These are phyloP conservation scores for Aspergillus leporis DNA, from an alignment of 495 filamentous ascomycete genomes.

Conservation along the genomic window DNA sequence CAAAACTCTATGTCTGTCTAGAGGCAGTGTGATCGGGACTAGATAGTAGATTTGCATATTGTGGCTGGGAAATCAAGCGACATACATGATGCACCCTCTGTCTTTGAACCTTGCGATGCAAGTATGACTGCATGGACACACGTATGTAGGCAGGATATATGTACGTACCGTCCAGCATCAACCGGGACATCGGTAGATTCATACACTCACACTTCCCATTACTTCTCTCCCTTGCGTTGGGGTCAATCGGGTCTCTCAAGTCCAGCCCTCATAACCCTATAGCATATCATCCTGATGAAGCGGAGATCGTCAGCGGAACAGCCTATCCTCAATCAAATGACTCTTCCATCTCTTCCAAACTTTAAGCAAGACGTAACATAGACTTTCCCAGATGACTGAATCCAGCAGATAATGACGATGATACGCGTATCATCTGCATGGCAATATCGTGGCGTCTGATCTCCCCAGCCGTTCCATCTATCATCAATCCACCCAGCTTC, in stretches of 20 bases:
- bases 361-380: background rate
- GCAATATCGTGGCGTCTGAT: conserved; percentile 11
- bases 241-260: background rate
- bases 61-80: background rate
- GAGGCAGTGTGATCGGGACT: background rate
- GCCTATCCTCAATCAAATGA: background rate
- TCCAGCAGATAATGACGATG: background rate
- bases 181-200: background rate
- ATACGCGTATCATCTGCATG: conserved; percentile 12
- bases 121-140: background rate
- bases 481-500: background rate
- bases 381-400: background rate
- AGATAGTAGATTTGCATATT: background rate
- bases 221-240: background rate
- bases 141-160: background rate
- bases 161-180: background rate
- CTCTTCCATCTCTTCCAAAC: no score
- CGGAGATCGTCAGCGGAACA: background rate
- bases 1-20: background rate
- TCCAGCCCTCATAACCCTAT: background rate
- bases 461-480: background rate
- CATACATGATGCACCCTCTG: background rate
- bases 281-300: background rate
- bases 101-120: background rate
- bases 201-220: background rate